Evolutionary conservation across 768 basidiomycete genomes (phyloP).

Genomic region (Tephrocybe sp.): DNA sequence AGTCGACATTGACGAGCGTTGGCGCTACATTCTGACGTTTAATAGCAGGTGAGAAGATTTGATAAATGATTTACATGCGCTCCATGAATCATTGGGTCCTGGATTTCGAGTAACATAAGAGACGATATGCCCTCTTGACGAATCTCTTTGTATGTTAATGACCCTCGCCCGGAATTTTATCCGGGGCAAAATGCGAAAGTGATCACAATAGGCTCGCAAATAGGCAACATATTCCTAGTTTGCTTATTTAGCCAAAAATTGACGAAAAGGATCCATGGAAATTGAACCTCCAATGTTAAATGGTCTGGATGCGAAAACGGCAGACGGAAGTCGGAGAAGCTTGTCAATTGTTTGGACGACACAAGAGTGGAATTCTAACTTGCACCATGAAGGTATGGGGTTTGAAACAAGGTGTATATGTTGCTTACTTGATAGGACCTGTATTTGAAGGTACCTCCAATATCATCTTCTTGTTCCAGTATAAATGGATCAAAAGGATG

Average conservation of each 20-base stretch:
- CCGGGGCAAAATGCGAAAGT: slow-evolving; percentile 37
- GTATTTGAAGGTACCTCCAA: slow-evolving; percentile 54
- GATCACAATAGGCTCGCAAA: slow-evolving; percentile 40
- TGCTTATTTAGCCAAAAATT: not conserved
- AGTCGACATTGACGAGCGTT: slow-evolving; percentile 31
- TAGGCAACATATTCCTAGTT: slow-evolving; percentile 49
- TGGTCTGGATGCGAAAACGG: slow-evolving; percentile 46
- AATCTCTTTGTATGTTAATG: slow-evolving; percentile 31
- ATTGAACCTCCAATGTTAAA: slow-evolving; percentile 36
- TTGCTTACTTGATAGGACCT: slow-evolving; percentile 40
- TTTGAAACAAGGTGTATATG: not conserved
- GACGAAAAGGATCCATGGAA: not conserved
- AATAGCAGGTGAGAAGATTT: not conserved
- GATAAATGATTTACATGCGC: slow-evolving; percentile 19
- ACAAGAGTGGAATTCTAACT: slow-evolving; percentile 46
- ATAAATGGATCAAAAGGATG: slow-evolving; percentile 49
- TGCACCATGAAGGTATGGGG: not conserved
- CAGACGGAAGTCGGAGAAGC: slow-evolving; percentile 58
- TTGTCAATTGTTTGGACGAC: slow-evolving; percentile 58
- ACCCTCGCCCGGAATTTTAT: slow-evolving; percentile 39
- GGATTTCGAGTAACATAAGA: slow-evolving; percentile 26
- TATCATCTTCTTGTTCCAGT: slow-evolving; percentile 44
- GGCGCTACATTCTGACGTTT: no score
- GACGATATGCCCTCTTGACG: slow-evolving; percentile 34
- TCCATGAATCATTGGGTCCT: slow-evolving; percentile 25